A percentile compares a stretch with the other conserved stretches of the same genome.
phyloP scores from a whole-genome alignment of 768 basidiomycete species.

The Terana coerulea region DNA sequence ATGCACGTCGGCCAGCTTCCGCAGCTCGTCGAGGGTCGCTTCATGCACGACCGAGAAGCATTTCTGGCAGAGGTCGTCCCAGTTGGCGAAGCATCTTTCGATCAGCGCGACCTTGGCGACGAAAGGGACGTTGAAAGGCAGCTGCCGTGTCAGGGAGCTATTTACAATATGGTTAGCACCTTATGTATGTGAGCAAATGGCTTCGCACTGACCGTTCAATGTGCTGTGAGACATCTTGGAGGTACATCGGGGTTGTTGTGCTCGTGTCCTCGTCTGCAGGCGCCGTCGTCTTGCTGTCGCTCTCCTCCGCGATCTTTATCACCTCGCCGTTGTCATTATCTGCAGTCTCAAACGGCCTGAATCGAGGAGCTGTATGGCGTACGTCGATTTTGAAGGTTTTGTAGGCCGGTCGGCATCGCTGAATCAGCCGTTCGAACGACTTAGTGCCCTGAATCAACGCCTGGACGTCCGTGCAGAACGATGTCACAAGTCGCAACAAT shows the following conservation, averaged over 20 bases:
- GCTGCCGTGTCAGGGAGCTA: conserved; percentile 65
- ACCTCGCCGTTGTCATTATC: background rate
- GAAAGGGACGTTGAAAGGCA: conserved; percentile 63
- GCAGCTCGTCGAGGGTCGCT: conserved; percentile 35
- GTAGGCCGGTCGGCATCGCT: conserved; percentile 47
- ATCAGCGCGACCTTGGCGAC: conserved; percentile 52
- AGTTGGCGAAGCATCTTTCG: conserved; percentile 35
- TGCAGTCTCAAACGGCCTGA: conserved; percentile 42
- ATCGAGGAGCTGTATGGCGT: conserved; percentile 48
- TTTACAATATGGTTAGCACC: background rate
- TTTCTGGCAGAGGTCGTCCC: conserved; percentile 41
- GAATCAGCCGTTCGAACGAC: conserved; percentile 45
- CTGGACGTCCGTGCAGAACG: conserved; percentile 41
- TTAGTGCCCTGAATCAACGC: conserved; percentile 48
- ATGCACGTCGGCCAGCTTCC: conserved; percentile 38
- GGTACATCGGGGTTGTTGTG: conserved; percentile 29
- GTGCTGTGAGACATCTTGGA: conserved; percentile 43
- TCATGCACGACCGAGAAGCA: conserved; percentile 39
- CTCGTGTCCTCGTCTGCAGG: background rate
- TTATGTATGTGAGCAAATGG: background rate
- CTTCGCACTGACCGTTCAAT: conserved; percentile 39
- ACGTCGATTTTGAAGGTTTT: conserved; percentile 43
- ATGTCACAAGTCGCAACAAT: conserved; percentile 40
- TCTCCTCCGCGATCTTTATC: background rate
- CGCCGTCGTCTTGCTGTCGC: background rate